phyloP scores from a whole-genome alignment of 208 protist genomes.

The Leishmania tarentolae region DNA sequence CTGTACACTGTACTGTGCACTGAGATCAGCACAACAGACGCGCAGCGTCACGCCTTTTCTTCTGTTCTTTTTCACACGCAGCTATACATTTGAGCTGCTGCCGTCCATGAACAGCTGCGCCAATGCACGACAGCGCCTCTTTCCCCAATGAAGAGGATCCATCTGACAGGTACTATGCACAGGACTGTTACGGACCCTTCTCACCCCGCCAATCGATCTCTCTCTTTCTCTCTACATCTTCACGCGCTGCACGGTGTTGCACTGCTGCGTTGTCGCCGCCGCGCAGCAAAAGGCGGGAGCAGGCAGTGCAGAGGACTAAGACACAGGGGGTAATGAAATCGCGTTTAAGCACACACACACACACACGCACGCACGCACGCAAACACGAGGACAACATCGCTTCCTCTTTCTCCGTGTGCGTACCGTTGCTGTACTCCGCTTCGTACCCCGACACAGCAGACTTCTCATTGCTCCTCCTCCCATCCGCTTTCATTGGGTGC shows the following conservation, averaged over 20 bases:
- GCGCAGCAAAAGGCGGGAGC: not conserved
- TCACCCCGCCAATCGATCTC: not conserved
- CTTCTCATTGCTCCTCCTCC: not conserved
- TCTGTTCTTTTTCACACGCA: not conserved
- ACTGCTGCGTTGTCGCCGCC: not conserved
- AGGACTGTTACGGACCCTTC: not conserved
- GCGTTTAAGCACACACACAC: not conserved
- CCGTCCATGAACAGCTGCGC: not conserved
- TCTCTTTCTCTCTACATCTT: not conserved
- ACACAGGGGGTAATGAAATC: not conserved
- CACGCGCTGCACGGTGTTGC: not conserved
- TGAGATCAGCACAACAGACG: not conserved
- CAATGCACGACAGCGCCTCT: not conserved
- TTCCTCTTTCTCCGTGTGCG: not conserved
- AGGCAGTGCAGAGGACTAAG: not conserved
- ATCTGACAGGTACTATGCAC: not conserved
- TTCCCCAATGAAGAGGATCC: not conserved
- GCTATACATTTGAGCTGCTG: not conserved
- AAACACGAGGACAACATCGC: not conserved
- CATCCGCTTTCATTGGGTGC: not conserved
- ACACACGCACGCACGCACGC: not conserved
- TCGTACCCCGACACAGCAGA: not conserved
- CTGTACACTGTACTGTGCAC: not conserved
- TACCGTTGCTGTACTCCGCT: not conserved
- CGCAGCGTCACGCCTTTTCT: not conserved